Percentiles rank a stretch among this genome's conserved stretches.
Conservation (phyloP, 768 basidiomycete genomes). For the Trametes maxima region DNA sequence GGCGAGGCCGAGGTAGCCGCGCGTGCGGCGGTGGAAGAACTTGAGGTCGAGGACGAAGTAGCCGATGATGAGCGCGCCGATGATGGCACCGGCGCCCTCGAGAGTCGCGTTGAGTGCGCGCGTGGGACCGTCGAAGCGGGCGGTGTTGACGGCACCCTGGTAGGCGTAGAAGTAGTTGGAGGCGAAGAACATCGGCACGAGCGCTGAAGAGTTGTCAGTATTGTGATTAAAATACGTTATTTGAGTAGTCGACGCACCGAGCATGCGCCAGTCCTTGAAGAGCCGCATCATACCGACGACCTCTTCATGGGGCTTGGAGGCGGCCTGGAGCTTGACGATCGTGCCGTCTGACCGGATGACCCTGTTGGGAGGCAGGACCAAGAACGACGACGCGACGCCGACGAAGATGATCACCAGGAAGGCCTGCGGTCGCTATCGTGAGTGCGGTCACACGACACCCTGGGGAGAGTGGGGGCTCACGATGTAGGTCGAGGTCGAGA, state of each 20-base stretch:
- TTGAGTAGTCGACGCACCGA: conserved; percentile 25
- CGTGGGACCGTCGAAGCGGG: conserved; percentile 45
- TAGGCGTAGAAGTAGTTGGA: conserved; percentile 51
- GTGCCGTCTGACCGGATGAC: conserved; percentile 46
- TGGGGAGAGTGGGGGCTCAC: conserved; percentile 25
- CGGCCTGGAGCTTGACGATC: conserved; percentile 39
- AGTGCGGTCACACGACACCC: background rate
- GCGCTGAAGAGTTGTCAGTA: conserved; percentile 19
- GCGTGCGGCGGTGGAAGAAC: conserved; percentile 38
- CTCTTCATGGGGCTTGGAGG: conserved; percentile 35
- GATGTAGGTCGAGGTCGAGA: conserved; percentile 45
- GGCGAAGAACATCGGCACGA: conserved; percentile 48
- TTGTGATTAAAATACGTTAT: background rate
- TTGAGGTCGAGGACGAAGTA: conserved; percentile 41
- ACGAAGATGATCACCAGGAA: conserved; percentile 49
- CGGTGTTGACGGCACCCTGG: conserved; percentile 44
- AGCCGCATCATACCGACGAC: conserved; percentile 32
- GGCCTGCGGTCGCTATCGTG: conserved; percentile 28
- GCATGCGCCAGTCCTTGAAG: conserved; percentile 45
- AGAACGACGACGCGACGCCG: conserved; percentile 39
- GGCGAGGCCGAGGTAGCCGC: conserved; percentile 42
- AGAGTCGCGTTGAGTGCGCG: conserved; percentile 46
- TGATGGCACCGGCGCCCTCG: conserved; percentile 43
- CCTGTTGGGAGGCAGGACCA: conserved; percentile 40
- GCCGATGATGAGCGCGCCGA: conserved; percentile 46